These are phyloP conservation scores for Aethionema arabicum DNA, from an alignment of 345 rosid species.

Conservation along the genomic window DNA sequence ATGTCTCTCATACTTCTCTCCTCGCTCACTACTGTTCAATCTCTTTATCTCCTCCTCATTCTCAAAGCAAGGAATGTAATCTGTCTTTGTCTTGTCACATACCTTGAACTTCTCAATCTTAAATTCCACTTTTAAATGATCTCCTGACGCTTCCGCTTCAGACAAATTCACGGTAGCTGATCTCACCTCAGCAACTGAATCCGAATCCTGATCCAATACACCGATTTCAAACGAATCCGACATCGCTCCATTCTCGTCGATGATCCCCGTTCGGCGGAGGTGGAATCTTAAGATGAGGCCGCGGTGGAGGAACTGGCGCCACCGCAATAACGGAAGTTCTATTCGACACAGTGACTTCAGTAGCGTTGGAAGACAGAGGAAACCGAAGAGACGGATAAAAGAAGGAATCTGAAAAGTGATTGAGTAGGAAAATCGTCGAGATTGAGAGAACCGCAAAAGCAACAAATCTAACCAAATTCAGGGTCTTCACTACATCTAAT, in stretches of 20 bases:
- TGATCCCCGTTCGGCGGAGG: conserved; percentile 51
- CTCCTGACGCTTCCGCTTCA: conserved; percentile 12
- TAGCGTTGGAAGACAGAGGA: conserved; percentile 14
- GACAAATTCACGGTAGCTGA: conserved; percentile 24
- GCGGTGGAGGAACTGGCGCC: conserved; percentile 27
- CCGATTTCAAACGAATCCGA: conserved; percentile 48
- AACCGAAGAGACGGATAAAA: conserved; percentile 30
- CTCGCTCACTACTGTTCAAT: conserved; percentile 29
- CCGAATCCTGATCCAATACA: conserved; percentile 38
- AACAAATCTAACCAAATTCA: conserved; percentile 40
- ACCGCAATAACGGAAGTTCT: conserved; percentile 2
- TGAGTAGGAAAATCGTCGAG: conserved; percentile 31
- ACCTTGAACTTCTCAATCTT: conserved; percentile 30
- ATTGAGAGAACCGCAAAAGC: conserved; percentile 39
- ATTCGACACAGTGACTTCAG: conserved; percentile 4
- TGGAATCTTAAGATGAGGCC: conserved; percentile 21
- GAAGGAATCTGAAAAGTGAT: conserved; percentile 39
- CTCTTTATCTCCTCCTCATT: conserved; percentile 42
- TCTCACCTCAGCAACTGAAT: conserved; percentile 34
- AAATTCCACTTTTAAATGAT: not conserved
- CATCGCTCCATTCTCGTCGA: conserved; percentile 65
- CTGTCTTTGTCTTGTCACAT: conserved; percentile 43
- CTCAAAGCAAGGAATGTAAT: conserved; percentile 56
- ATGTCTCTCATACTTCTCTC: conserved; percentile 52
- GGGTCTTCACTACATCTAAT: conserved; percentile 40